Evolutionary conservation across 257 asterid genomes (phyloP), one percentile per base, ranked within the genome.

Genomic region (Solanum pennellii): DNA sequence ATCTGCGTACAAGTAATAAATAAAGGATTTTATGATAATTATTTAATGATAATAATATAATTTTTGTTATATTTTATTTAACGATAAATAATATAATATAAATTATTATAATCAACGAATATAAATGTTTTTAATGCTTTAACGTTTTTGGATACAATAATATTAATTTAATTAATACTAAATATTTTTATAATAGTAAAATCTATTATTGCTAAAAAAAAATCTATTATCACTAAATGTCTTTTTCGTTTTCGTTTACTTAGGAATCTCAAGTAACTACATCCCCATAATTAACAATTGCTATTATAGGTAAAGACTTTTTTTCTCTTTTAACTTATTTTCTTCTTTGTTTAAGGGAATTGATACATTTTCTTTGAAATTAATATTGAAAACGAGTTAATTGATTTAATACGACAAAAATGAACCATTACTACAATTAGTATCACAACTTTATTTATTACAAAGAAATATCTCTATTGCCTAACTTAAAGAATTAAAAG

Each of bases 371-470:
- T 80, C 44, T 80, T 29, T 47, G 68, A 47, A 80, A 80, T 39
- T 9, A 27, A 80, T 47, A 25, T 27, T 3, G 10, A 27, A 74
- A 37, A 74, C 33, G 13, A 37, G 31, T 79, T 27, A 15, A 45
- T 77, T 42, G 39, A 77, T 45, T 79, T 79, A 79, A 18, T 47
- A 45, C 42, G n/a, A 79, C 84, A 49, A 79, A 79, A 79, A 79
- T 79, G 42, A 45, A 29, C 84, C 42, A 47, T 45, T 79, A 45
- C 84, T 9, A 79, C 25, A 45, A 45, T 79, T 79, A 27, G 84
- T 27, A 45, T 15, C 65, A 27, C 66, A 45, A 16, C 65, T 47
- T 80, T 80, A 27, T 80, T 80, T 80, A 80, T 47, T 47, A 68
- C 47, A 80, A 77, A 80, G 42, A 15, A 80, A 80, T 16, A 80